These are phyloP conservation scores for Phytophthora kernoviae DNA, from an alignment of 352 stramenopile species.

Conservation along the genomic window DNA sequence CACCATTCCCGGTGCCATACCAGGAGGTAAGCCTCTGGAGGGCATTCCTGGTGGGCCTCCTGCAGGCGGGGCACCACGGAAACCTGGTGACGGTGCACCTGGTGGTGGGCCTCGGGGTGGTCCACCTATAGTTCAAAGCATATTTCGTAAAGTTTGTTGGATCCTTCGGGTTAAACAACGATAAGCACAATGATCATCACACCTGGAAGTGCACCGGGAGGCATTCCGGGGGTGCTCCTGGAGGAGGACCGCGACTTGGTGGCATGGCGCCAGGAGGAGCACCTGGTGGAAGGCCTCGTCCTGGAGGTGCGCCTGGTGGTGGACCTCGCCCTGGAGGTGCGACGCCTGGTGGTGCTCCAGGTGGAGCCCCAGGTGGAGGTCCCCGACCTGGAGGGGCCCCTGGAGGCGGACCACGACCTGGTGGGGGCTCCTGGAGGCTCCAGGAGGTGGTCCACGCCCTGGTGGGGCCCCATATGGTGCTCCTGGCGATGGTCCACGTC, in stretches of 20 bases:
- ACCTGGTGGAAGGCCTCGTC: constrained; percentile 12
- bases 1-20: constrained; percentile 37
- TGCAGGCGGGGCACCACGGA: constrained; percentile 8
- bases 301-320: constrained; percentile 12
- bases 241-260: constrained; percentile 43
- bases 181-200: neutral
- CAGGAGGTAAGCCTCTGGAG: constrained; percentile 37
- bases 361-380: constrained; percentile 23
- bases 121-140: constrained; percentile 17
- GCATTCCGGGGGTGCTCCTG: constrained; percentile 30
- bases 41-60: constrained; percentile 43
- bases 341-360: neutral
- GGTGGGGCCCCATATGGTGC: constrained; percentile 13
- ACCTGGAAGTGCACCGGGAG: constrained; percentile 19
- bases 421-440: constrained; percentile 30
- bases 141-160: neutral
- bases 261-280: constrained; percentile 13
- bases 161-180: neutral
- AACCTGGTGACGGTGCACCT: constrained; percentile 10
- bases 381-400: constrained; percentile 25
- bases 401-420: constrained; percentile 24
- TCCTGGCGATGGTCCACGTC: constrained; percentile 7
- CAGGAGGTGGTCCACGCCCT: constrained; percentile 24
- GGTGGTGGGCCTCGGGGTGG: constrained; percentile 21
- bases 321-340: constrained; percentile 6